These are phyloP conservation scores for Blastocladiella britannica DNA, from an alignment of 192 early-diverging fungal species.

Conservation along the genomic window DNA sequence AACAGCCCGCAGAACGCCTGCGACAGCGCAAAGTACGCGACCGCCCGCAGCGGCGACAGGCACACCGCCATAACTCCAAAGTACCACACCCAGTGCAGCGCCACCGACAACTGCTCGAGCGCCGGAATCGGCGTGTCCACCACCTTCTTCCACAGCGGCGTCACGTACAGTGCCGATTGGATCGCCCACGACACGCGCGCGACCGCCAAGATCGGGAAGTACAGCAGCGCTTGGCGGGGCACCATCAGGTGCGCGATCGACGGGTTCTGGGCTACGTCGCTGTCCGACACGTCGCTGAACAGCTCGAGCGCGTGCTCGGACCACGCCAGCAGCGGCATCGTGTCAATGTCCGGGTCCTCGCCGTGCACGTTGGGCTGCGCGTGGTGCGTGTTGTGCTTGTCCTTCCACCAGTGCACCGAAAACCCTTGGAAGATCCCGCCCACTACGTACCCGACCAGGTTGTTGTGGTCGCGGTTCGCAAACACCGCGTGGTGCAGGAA, in stretches of 20 bases:
- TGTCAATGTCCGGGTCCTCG: conserved; percentile 68
- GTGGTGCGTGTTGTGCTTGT: conserved; percentile 78
- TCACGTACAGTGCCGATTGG: conserved; percentile 33
- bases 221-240: conserved; percentile 22
- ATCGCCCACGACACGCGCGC: conserved; percentile 60
- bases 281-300: conserved; percentile 23
- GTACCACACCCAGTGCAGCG: conserved; percentile 49
- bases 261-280: conserved; percentile 14
- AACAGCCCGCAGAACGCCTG: conserved; percentile 49
- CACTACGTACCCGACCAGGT: conserved; percentile 40
- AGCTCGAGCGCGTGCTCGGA: conserved; percentile 32
- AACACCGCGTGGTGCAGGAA: conserved; percentile 66
- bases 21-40: conserved; percentile 35
- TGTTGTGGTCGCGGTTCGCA: conserved; percentile 36
- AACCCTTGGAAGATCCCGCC: conserved; percentile 59
- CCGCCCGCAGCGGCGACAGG: conserved; percentile 11
- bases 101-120: conserved; percentile 30
- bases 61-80: conserved; percentile 26
- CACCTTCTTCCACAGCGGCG: conserved; percentile 20
- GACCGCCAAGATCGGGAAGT: conserved; percentile 49
- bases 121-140: conserved; percentile 19
- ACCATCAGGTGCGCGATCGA: conserved; percentile 25
- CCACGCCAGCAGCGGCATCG: conserved; percentile 61
- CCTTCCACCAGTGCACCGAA: conserved; percentile 66
- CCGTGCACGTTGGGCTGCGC: conserved; percentile 54